phyloP scores from a whole-genome alignment of 2,329 filamentous ascomycete species.

The Fusarium annulatum region DNA sequence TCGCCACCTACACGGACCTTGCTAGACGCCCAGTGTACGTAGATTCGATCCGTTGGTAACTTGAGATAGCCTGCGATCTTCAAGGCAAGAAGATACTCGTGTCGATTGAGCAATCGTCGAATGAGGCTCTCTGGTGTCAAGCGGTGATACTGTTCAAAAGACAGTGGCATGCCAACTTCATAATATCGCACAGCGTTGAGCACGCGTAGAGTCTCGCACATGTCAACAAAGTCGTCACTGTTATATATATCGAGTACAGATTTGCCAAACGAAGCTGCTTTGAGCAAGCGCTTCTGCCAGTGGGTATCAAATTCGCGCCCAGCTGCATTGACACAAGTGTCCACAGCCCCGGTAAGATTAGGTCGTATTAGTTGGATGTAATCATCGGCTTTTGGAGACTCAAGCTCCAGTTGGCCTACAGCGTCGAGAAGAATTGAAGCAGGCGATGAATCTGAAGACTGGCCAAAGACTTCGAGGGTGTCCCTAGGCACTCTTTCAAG shows the following conservation, averaged over 20 bases:
- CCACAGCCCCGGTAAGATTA: slow-evolving; percentile 90
- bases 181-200: slow-evolving; percentile 93
- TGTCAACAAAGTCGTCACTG: slow-evolving; percentile 98
- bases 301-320: slow-evolving; percentile 90
- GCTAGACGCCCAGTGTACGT: slow-evolving; percentile 95
- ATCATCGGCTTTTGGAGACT: slow-evolving; percentile 97
- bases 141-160: slow-evolving; percentile 92
- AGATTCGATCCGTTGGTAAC: slow-evolving; percentile 88
- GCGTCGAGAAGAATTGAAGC: slow-evolving; percentile 95
- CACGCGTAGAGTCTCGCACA: slow-evolving; percentile 93
- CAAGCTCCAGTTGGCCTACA: slow-evolving; percentile 87
- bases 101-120: slow-evolving; percentile 84
- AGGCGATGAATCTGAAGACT: slow-evolving; percentile 88
- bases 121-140: slow-evolving; percentile 92
- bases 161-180: slow-evolving; percentile 88
- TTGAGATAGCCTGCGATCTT: slow-evolving; percentile 88
- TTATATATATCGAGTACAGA: slow-evolving; percentile 97
- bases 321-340: slow-evolving; percentile 91
- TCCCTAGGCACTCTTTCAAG: slow-evolving; percentile 91
- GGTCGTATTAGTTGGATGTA: slow-evolving; percentile 94
- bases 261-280: slow-evolving; percentile 96
- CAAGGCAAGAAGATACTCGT: slow-evolving; percentile 90
- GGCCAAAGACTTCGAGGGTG: slow-evolving; percentile 88
- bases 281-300: slow-evolving; percentile 96
- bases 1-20: slow-evolving; percentile 89